These are phyloP conservation scores for Hordeum vulgare DNA, from an alignment of 176 grass and related monocot genomes.

Conservation along the genomic window MorexV3_pseudomolecules_assembly NC_058522.1:543844869-543845368, in stretches of 20 bases:
- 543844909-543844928: no score
- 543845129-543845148: neutral
- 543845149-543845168: neutral
- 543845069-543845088: neutral
- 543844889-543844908: neutral
- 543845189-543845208: neutral
- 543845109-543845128: neutral
- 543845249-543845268: neutral
- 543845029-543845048: neutral
- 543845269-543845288: neutral
- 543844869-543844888: neutral
- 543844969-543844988: no score
- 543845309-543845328: neutral
- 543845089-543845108: neutral
- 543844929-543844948: no score
- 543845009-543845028: no score
- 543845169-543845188: neutral
- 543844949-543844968: no score
- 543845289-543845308: neutral
- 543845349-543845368: neutral
- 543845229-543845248: neutral
- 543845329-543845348: neutral
- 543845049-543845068: neutral
- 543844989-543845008: no score
- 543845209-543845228: neutral